Base-by-base conservation (phyloP, 2,329 filamentous ascomycete genomes). In the Aureobasidium leucospermi region DNA sequence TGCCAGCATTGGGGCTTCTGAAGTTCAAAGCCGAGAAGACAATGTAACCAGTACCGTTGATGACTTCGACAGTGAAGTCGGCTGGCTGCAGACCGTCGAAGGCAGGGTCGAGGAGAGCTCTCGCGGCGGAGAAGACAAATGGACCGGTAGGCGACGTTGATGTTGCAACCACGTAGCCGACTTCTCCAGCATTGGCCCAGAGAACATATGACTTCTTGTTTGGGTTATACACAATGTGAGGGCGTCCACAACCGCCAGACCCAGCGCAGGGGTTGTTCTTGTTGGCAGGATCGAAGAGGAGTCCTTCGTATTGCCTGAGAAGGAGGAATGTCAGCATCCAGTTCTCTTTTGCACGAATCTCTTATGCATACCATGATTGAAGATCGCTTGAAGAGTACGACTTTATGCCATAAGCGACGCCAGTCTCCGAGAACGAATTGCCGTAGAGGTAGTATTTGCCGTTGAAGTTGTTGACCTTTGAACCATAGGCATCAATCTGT, bases 381-480 rank as follows among this genome's bases (percentile, higher is more conserved):
- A 67, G 62, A 60, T 67, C 65, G 9, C 47, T 31, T 16, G 62
- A 64, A 4, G 62, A 64, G 46, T 67, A 67, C 3, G 64, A 67
- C 36, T 67, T 67, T 60, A 67, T 66, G 15, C 66, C 66, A 32
- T 62, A 66, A 15, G 64, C 61, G 8, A 55, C 47, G 8, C 65
- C 65, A 10, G 51, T 63, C 9, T 56, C 64, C 10, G 64, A 63
- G 57, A 67, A 66, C 53, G 63, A 65, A 59, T 67, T 67, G 15
- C 66, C 66, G 47, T 67, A 67, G 13, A 67, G 62, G 43, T 66
- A 67, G 60, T 66, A 67, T 9, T 61, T 60, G 19, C 63, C 64
- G 23, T 66, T 63, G 60, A 67, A 67, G 47, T 56, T 60, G 34
- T 67, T 64, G 59, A 67, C 42, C 51, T 67, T 67, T 51, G 62